phyloP scores from a whole-genome alignment of 2,329 filamentous ascomycete genomes.

The Nothophoma quercina region DNA sequence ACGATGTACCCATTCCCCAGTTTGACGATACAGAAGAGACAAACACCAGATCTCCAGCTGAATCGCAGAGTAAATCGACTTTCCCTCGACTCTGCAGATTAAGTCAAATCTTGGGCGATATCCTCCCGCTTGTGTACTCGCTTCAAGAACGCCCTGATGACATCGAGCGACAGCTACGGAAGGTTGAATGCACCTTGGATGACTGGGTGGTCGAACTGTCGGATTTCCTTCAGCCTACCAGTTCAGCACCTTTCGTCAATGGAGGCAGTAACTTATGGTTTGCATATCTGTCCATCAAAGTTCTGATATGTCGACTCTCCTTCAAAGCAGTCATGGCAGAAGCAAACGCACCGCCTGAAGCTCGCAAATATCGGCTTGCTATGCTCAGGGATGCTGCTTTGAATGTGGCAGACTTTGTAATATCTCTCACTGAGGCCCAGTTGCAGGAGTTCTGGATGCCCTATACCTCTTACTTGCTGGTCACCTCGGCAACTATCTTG shows the following conservation, averaged over 20 bases:
- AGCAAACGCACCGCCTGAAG: not conserved
- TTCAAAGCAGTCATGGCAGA: constrained; percentile 20
- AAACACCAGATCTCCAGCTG: not conserved
- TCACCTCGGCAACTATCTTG: constrained; percentile 27
- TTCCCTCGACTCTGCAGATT: constrained; percentile 29
- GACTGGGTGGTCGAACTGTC: constrained; percentile 24
- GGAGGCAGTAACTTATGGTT: constrained; percentile 30
- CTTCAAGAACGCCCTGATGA: constrained; percentile 13
- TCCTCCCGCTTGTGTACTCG: constrained; percentile 27
- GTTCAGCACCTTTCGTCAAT: not conserved
- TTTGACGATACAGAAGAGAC: not conserved
- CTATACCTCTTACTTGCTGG: constrained; percentile 29
- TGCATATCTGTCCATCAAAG: constrained; percentile 23
- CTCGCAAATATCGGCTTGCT: constrained; percentile 20
- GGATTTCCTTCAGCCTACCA: constrained; percentile 1
- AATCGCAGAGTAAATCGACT: not conserved
- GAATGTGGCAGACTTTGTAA: constrained; percentile 14
- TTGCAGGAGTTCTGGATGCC: constrained; percentile 33
- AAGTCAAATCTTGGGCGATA: constrained; percentile 25
- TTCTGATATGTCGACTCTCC: constrained; percentile 21
- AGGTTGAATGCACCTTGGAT: constrained; percentile 20
- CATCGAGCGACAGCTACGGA: constrained; percentile 17
- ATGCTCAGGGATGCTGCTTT: constrained; percentile 21
- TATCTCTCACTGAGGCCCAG: constrained; percentile 15
- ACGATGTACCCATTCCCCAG: constrained; percentile 22